Evolutionary conservation across 78 protist genomes (phyloP), one percentile per base, ranked within the genome.

Genomic region (Chrysochromulina tobinii): DNA sequence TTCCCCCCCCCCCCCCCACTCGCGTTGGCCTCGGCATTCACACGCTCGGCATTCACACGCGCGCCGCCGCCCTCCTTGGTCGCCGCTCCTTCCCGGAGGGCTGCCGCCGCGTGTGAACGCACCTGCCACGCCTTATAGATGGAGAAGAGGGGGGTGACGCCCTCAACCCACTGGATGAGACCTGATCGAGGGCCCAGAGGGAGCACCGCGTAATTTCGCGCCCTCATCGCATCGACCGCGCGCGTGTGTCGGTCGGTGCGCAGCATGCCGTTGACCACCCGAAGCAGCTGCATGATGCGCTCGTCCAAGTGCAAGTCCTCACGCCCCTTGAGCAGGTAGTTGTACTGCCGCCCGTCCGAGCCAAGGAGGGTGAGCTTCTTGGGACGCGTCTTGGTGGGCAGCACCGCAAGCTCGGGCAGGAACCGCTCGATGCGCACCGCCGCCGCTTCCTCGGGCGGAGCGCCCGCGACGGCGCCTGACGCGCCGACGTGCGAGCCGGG

Each of bases 121-220:
- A 58, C 11, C 81, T 87, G 90, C 90, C 90, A 87, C 27, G 79
- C 25, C 58, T 73, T 57, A 61, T 89, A 89, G 55, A 89, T 18
- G 17, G 57, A 8, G 72, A 50, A 89, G 72, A 89, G 91, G 57
- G 91, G 91, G 51, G 81, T 58, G n/a, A 81, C 81, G 59, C 86
- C 86, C 27, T 72, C 23, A 38, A 67, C 91, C 91, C 91, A 89
- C 72, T 59, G 91, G 54, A 89, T 89, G 61, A 89, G 73, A 15
- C 91, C 91, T 3, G 91, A 89, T 50, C 91, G 84, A 0, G 75
- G 75, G 61, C 91, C 87, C 38, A 89, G 75, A 11, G 91, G 91
- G 25, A 89, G 64, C 53, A 89, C 91, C n/a, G 91, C 91, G 72
- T 89, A 89, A 61, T 69, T 69, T 18, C 91, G 91, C 51, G 91